Evolutionary conservation across 306 rosid genomes (phyloP).

Genomic region (Pyrus bretschneideri): DNA sequence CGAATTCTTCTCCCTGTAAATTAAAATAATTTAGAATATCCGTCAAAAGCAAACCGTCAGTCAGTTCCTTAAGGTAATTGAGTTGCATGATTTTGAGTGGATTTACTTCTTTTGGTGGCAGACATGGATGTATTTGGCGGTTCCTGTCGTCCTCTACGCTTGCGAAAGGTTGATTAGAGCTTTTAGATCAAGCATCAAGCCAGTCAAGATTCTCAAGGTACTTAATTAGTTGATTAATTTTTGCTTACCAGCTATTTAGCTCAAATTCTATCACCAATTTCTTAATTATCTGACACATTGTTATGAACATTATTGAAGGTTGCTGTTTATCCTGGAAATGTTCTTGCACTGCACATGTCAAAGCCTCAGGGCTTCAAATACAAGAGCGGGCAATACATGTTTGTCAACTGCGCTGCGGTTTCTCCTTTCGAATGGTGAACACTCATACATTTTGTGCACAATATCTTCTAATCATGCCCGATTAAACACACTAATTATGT

Average conservation of each 20-base stretch:
- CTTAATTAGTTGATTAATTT: neutral
- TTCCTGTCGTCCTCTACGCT: conserved; percentile 40
- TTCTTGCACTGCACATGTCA: conserved; percentile 44
- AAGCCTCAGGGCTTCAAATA: conserved; percentile 51
- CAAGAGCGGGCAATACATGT: conserved; percentile 61
- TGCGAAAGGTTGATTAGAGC: conserved; percentile 46
- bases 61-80: neutral
- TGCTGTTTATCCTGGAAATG: conserved; percentile 58
- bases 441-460: neutral
- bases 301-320: conserved; percentile 21
- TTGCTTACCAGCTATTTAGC: neutral
- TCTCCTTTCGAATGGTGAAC: conserved; percentile 54
- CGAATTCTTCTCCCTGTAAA: neutral
- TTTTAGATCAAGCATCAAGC: conserved; percentile 47
- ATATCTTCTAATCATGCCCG: neutral
- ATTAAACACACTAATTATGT: neutral
- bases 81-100: neutral
- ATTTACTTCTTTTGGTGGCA: conserved; percentile 4
- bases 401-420: conserved; percentile 49
- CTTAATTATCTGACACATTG: neutral
- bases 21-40: too few species aligned
- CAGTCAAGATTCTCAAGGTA: conserved; percentile 53
- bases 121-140: conserved; percentile 56
- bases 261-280: neutral
- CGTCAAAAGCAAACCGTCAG: neutral